Evolutionary conservation across 371 early-diverging fungal genomes (phyloP).

Genomic region (Mortierella sp.): DNA sequence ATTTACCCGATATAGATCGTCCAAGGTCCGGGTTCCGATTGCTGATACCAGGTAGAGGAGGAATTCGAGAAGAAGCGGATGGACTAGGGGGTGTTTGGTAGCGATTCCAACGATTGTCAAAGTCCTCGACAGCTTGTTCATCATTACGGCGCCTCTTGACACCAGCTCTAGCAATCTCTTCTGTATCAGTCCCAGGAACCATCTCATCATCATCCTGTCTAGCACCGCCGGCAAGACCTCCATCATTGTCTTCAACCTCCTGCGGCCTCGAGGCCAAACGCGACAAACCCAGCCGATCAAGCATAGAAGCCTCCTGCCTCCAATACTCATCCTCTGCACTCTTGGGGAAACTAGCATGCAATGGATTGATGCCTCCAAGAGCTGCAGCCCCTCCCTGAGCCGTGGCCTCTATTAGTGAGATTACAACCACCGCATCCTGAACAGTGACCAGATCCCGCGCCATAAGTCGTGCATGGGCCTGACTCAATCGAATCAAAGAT

Average conservation of each 20-base stretch:
- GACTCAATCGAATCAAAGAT: slow-evolving; percentile 85
- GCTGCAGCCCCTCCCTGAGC: slow-evolving; percentile 68
- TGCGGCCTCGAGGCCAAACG: slow-evolving; percentile 19
- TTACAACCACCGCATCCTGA: slow-evolving; percentile 74
- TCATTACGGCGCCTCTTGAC: background rate
- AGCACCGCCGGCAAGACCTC: background rate
- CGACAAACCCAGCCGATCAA: slow-evolving; percentile 32
- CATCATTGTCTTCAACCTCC: slow-evolving; percentile 1
- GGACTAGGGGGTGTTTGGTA: no score
- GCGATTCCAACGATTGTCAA: background rate
- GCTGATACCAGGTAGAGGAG: background rate
- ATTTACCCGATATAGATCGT: background rate
- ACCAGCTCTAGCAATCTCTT: background rate
- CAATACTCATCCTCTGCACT: slow-evolving; percentile 65
- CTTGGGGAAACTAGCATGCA: slow-evolving; percentile 73
- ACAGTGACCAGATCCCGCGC: slow-evolving; percentile 66
- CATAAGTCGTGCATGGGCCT: slow-evolving; percentile 88
- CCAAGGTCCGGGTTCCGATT: background rate
- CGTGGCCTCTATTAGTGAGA: slow-evolving; percentile 75
- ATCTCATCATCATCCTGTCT: slow-evolving; percentile 1
- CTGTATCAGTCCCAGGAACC: background rate
- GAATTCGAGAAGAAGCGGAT: no score
- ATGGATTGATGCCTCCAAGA: slow-evolving; percentile 61
- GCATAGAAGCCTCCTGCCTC: slow-evolving; percentile 40
- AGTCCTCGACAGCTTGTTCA: background rate